Evolutionary conservation across 169 alveolate species (phyloP).

Genomic region (Eimeria nieschulzi): DNA sequence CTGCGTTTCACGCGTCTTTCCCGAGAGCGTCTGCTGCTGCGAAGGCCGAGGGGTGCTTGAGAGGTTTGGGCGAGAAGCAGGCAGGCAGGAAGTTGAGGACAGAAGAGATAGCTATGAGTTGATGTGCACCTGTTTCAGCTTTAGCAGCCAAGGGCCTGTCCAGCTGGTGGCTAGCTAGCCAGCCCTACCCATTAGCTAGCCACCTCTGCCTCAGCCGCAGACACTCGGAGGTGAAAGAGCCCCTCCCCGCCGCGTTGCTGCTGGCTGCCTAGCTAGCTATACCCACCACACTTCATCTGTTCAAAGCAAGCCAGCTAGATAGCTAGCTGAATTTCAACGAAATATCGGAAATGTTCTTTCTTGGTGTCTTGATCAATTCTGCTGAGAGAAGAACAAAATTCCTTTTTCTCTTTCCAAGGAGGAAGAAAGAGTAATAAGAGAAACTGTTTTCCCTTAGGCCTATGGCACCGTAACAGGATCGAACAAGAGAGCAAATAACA

Average conservation of each 20-base stretch:
- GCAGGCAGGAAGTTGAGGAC: neutral
- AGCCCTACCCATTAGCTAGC: neutral
- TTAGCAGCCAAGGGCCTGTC: neutral
- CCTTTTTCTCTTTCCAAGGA: too few relatives aligned
- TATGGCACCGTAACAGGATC: too few relatives aligned
- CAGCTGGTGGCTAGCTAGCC: constrained; percentile 8
- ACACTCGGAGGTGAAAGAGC: too few relatives aligned
- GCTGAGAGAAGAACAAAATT: too few relatives aligned
- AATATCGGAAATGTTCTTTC: too few relatives aligned
- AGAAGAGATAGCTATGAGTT: neutral
- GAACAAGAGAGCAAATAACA: neutral
- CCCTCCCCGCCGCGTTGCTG: neutral
- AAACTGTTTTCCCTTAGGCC: too few relatives aligned
- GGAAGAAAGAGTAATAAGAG: too few relatives aligned
- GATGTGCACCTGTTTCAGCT: neutral
- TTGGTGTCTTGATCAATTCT: too few relatives aligned
- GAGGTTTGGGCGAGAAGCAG: neutral
- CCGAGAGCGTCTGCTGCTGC: neutral
- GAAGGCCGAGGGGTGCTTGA: neutral
- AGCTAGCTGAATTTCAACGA: neutral
- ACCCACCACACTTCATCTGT: neutral
- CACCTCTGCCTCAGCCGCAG: neutral
- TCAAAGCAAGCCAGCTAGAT: neutral
- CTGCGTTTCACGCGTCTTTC: too few relatives aligned
- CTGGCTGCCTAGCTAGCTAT: neutral